phyloP scores from a whole-genome alignment of 495 filamentous ascomycete genomes.

The Wilcoxina mikolae region DNA sequence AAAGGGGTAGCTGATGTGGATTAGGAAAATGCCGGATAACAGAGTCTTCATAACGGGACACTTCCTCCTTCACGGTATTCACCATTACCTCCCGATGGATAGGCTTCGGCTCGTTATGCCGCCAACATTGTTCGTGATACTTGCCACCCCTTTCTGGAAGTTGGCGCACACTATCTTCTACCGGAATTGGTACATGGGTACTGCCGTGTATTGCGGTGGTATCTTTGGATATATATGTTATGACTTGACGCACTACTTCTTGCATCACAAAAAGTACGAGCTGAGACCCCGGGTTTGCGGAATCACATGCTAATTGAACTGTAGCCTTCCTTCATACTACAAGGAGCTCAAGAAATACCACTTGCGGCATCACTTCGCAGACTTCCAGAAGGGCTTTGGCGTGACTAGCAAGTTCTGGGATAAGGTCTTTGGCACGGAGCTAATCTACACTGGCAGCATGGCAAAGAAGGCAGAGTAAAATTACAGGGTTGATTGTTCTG shows the following conservation, averaged over 20 bases:
- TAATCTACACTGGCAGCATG: constrained; percentile 30
- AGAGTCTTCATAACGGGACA: constrained; percentile 74
- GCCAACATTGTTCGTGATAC: constrained; percentile 67
- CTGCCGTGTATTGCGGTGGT: constrained; percentile 68
- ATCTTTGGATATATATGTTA: constrained; percentile 94
- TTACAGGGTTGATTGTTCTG: too few relatives aligned
- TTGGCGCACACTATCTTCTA: constrained; percentile 71
- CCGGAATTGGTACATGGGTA: constrained; percentile 70
- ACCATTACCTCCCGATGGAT: constrained; percentile 99
- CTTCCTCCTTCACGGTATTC: constrained; percentile 91
- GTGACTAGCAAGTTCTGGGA: constrained; percentile 99
- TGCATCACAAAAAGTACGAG: constrained; percentile 82
- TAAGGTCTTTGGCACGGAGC: constrained; percentile 72
- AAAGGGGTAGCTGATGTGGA: constrained; percentile 6
- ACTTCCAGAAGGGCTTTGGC: constrained; percentile 95
- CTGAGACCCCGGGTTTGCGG: constrained; percentile 8
- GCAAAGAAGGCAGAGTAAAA: not conserved
- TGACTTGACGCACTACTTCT: constrained; percentile 95
- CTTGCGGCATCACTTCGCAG: constrained; percentile 88
- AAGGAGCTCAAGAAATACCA: constrained; percentile 90
- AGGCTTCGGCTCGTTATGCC: constrained; percentile 95
- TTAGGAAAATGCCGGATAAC: constrained; percentile 59
- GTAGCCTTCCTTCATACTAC: constrained; percentile 68
- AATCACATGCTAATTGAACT: constrained; percentile 8
- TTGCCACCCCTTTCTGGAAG: constrained; percentile 87